A percentile compares a stretch with the other conserved stretches of the same genome.
phyloP scores from a whole-genome alignment of 2,329 filamentous ascomycete genomes.

The Aspergillus flavus region DNA sequence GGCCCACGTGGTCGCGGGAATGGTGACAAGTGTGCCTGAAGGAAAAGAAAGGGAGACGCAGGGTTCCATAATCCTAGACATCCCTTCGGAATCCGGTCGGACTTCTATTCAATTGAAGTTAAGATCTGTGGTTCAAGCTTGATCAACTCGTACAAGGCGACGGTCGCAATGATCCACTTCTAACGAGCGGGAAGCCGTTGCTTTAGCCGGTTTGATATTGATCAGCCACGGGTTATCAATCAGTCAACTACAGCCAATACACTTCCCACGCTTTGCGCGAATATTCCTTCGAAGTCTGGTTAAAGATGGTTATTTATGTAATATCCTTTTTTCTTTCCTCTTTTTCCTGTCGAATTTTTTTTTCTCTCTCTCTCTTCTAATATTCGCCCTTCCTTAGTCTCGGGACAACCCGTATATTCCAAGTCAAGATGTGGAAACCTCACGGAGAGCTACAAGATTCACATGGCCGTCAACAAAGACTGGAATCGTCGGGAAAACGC shows the following conservation, averaged over 20 bases:
- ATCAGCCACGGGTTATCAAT: not conserved
- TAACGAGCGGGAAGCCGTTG: not conserved
- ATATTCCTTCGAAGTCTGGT: not conserved
- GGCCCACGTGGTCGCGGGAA: slow-evolving; percentile 1
- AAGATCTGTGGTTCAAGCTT: not conserved
- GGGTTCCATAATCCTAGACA: not conserved
- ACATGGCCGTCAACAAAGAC: not conserved
- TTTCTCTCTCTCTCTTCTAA: no score
- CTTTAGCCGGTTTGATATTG: not conserved
- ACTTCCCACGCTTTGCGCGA: not conserved
- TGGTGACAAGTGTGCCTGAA: not conserved
- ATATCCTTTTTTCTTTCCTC: no score
- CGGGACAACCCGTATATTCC: no score
- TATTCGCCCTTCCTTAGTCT: no score
- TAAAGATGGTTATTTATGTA: no score
- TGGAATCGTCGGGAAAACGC: not conserved
- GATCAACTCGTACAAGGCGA: no score
- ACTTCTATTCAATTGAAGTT: not conserved
- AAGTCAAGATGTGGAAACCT: no score
- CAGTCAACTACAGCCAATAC: not conserved
- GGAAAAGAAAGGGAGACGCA: not conserved
- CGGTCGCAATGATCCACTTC: not conserved
- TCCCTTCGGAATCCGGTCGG: not conserved
- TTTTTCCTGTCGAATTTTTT: no score
- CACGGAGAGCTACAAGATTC: not conserved